Evolutionary conservation across 1,284 basidiomycete species (phyloP), one percentile per base, ranked within the genome.

Genomic region (Tetrapyrgos nigripes): DNA sequence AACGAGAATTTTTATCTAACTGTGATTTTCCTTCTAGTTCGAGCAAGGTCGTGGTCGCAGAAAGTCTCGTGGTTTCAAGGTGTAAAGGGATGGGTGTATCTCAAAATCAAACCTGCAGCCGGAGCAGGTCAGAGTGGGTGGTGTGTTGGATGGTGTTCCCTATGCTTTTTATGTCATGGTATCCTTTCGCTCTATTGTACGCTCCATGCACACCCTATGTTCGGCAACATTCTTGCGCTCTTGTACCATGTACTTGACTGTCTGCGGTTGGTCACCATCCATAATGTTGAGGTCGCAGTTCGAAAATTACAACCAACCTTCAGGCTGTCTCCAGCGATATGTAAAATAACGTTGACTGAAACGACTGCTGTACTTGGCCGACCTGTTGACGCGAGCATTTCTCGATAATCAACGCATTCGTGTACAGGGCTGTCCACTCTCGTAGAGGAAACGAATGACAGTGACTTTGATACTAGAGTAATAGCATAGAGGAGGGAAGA

Each of bases 21-120:
- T 14, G 44, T 65, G 64, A 24, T 61, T 49, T n/a, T 51, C 53
- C 52, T 55, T 56, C 44, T 51, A 90, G 88, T 93, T 93, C 87
- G 92, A 93, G 80, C 87, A 87, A 70, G 92, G 78, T 76, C 94
- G 94, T 88, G 94, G 94, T 84, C 92, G 94, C 85, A 87, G 94
- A 92, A 92, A 93, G 85, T 93, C 91, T 59, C 89, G 89, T 79
- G 91, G 91, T 69, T 93, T 93, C 90, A 93, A 93, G 82, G 91
- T 93, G 65, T 93, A 89, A 86, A 59, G 52, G 35, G 4, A 40
- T n/a, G n/a, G 5, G 10, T 31, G 26, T 29, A 21, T 46, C 4
- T 27, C 23, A 51, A 57, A 57, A 52, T 40, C 4, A 19, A 44
- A 58, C 53, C 35, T 35, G 47, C 43, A 28, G 48, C 26, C 37